phyloP scores from a whole-genome alignment of 2,329 filamentous ascomycete species.

The Sporothrix phasma region DNA sequence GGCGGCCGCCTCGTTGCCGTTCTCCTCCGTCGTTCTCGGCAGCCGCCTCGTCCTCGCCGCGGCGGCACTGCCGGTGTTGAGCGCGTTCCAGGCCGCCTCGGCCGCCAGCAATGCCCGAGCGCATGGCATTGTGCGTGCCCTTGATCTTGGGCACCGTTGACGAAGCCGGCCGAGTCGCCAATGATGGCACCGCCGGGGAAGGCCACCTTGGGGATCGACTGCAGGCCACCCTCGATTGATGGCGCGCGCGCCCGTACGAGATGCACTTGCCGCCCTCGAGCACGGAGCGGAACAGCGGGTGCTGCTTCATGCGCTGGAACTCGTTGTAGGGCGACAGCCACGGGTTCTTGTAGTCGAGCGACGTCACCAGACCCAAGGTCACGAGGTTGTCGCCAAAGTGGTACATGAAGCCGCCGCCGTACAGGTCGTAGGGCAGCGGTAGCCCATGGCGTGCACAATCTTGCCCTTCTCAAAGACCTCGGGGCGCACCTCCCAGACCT shows the following conservation, averaged over 20 bases:
- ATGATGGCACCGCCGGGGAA: conserved; percentile 95
- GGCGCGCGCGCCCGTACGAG: conserved; percentile 84
- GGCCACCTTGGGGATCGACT: conserved; percentile 92
- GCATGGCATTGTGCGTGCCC: conserved; percentile 96
- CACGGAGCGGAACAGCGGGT: conserved; percentile 76
- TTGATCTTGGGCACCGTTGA: conserved; percentile 99
- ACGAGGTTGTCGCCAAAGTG: conserved; percentile 98
- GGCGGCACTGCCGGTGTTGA: conserved; percentile 30
- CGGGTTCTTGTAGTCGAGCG: conserved; percentile 90
- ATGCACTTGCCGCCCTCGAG: conserved; percentile 97
- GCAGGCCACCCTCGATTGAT: conserved; percentile 92
- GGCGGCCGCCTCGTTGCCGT: neutral
- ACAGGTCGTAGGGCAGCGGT: conserved; percentile 77
- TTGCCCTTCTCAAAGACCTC: conserved; percentile 85
- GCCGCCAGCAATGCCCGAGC: conserved; percentile 93
- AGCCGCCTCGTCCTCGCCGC: neutral
- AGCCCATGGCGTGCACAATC: conserved; percentile 84
- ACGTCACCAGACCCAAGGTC: conserved; percentile 80
- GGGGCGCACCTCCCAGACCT: conserved; percentile 92
- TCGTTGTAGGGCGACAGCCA: conserved; percentile 93
- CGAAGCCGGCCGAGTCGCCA: conserved; percentile 89
- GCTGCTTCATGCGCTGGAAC: conserved; percentile 97
- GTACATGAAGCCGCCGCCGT: conserved; percentile 98
- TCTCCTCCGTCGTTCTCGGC: too few relatives aligned
- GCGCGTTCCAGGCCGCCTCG: conserved; percentile 74